phyloP scores from a whole-genome alignment of 1,139 yeast species.

The Yamadazyma dushanensis region DNA sequence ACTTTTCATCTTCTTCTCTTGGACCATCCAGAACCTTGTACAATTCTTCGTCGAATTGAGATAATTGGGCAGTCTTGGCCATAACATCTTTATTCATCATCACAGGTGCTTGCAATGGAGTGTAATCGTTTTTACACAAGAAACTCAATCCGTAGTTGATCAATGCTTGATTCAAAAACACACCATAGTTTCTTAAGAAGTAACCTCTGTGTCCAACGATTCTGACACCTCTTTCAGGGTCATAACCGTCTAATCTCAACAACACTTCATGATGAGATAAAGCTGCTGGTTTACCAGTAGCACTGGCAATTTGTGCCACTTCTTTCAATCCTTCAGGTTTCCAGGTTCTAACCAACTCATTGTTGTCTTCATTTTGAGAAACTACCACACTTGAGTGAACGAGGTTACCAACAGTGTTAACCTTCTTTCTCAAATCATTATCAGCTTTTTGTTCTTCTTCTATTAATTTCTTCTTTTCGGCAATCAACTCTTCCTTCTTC shows the following conservation, averaged over 20 bases:
- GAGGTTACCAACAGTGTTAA: conserved; percentile 87
- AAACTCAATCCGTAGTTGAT: conserved; percentile 92
- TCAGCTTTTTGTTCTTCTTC: conserved; percentile 81
- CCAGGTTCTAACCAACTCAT: conserved; percentile 86
- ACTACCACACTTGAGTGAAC: conserved; percentile 90
- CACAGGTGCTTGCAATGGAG: conserved; percentile 96
- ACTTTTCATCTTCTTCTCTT: conserved; percentile 78
- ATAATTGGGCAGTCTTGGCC: conserved; percentile 99
- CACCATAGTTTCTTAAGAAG: conserved; percentile 93
- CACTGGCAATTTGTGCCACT: conserved; percentile 65
- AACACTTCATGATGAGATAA: conserved; percentile 95
- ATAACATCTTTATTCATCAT: conserved; percentile 99
- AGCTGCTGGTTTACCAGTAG: conserved; percentile 71
- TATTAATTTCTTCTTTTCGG: conserved; percentile 65
- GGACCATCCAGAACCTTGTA: conserved; percentile 92
- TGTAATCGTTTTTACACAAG: conserved; percentile 76
- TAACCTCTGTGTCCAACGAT: conserved; percentile 99
- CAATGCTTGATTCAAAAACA: conserved; percentile 94
- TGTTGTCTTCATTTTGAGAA: conserved; percentile 87
- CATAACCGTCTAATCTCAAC: conserved; percentile 94
- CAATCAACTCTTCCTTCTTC: conserved; percentile 72
- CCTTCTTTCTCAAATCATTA: conserved; percentile 69
- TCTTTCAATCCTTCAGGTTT: conserved; percentile 62
- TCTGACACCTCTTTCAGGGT: conserved; percentile 98
- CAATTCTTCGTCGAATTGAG: conserved; percentile 96